phyloP scores from a whole-genome alignment of 495 filamentous ascomycete genomes.

The Neurospora sp. region DNA sequence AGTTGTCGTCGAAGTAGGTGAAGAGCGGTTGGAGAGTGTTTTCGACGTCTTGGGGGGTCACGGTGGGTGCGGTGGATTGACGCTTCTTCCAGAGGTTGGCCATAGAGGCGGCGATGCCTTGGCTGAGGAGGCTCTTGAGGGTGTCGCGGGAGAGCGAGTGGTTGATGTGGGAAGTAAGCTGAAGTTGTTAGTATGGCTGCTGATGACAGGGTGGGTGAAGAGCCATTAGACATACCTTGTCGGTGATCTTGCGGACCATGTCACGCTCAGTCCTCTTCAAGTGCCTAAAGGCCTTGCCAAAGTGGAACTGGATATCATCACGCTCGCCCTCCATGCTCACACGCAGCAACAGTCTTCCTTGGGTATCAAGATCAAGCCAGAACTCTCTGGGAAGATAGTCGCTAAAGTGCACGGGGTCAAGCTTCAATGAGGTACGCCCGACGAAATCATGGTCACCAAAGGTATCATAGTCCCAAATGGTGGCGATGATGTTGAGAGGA shows the following conservation, averaged over 20 bases:
- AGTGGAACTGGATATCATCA: constrained; percentile 98
- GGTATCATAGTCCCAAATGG: constrained; percentile 97
- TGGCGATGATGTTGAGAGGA: constrained; percentile 87
- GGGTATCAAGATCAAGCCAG: constrained; percentile 95
- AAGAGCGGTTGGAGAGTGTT: constrained; percentile 83
- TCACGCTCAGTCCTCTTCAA: constrained; percentile 92
- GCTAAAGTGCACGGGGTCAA: constrained; percentile 89
- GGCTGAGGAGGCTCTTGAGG: constrained; percentile 59
- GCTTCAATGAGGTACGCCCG: constrained; percentile 84
- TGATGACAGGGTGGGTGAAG: background rate
- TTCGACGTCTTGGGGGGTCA: constrained; percentile 64
- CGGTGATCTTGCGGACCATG: constrained; percentile 96
- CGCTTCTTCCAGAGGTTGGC: constrained; percentile 66
- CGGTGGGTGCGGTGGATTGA: constrained; percentile 39
- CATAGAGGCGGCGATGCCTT: constrained; percentile 67
- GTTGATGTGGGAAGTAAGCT: constrained; percentile 94
- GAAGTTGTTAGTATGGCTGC: constrained; percentile 11
- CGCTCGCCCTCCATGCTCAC: constrained; percentile 98
- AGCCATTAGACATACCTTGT: constrained; percentile 58
- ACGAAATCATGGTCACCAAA: constrained; percentile 97
- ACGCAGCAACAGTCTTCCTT: constrained; percentile 77
- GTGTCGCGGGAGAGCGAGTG: constrained; percentile 76
- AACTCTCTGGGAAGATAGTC: constrained; percentile 93
- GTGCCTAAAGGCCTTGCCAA: constrained; percentile 91
- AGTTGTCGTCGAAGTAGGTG: constrained; percentile 96